Percentiles rank a stretch among this genome's conserved stretches.
These are phyloP conservation scores for Luffa aegyptiaca DNA, from an alignment of 306 rosid genomes.

Conservation along the genomic window DNA sequence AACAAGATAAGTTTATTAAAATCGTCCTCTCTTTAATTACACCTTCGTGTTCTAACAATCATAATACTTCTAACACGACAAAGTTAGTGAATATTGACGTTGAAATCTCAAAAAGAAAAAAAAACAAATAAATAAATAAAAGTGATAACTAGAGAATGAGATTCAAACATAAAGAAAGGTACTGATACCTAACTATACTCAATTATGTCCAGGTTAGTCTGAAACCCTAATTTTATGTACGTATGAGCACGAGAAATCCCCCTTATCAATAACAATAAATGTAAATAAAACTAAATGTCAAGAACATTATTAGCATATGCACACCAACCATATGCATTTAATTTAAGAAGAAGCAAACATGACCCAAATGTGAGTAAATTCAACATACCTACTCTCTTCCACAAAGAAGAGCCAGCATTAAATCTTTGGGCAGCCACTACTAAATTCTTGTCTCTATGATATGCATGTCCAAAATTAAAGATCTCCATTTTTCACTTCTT, in stretches of 20 bases:
- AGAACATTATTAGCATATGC: background rate
- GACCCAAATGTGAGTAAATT: conserved; percentile 3
- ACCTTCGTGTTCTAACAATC: too few species aligned
- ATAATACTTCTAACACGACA: too few species aligned
- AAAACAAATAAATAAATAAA: too few species aligned
- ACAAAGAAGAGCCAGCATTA: background rate
- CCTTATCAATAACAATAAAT: background rate
- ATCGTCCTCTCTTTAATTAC: too few species aligned
- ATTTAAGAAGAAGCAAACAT: background rate
- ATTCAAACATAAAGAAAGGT: too few species aligned
- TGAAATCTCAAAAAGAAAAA: too few species aligned
- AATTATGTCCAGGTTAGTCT: background rate
- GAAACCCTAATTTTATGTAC: background rate
- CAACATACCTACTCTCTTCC: background rate
- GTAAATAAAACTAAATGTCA: background rate
- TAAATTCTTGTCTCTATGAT: background rate
- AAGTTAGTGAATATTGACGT: too few species aligned
- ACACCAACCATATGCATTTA: background rate
- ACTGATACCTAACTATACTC: too few species aligned
- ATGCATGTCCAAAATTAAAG: background rate
- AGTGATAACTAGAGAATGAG: too few species aligned
- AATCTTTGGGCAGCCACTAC: background rate
- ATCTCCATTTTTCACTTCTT: background rate
- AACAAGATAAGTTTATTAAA: too few species aligned
- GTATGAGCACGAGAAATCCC: background rate